These are phyloP conservation scores for Closterium sp. DNA, from an alignment of 139 green algal species.

Conservation along the genomic window DNA sequence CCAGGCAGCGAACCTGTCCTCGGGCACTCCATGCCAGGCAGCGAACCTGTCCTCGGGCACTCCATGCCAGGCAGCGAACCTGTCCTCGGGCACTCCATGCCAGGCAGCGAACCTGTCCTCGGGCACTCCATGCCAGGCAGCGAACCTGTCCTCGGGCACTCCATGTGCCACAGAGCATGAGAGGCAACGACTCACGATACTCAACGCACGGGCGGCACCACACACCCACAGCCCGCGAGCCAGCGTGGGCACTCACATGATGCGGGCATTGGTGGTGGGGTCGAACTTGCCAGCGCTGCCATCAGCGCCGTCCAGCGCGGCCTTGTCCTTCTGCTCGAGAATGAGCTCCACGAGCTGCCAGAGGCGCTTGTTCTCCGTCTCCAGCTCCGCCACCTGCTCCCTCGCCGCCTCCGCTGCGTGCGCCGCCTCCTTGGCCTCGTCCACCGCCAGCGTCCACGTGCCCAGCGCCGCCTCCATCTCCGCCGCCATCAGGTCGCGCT, in stretches of 20 bases:
- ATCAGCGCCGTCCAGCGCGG: not conserved
- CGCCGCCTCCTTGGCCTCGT: not conserved
- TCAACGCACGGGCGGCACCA: no score
- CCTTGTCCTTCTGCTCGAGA: not conserved
- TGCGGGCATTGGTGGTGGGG: not conserved
- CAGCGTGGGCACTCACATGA: not conserved
- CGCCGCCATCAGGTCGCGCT: not conserved
- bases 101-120: no score
- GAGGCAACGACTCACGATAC: no score
- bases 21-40: no score
- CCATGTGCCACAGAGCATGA: no score
- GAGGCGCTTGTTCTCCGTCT: not conserved
- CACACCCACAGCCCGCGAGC: no score
- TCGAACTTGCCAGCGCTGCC: not conserved
- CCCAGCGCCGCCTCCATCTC: not conserved
- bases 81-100: no score
- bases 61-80: no score
- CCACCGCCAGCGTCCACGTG: not conserved
- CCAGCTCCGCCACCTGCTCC: not conserved
- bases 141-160: no score
- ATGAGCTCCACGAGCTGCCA: not conserved
- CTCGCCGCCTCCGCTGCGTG: not conserved
- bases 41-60: no score
- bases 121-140: no score
- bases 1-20: no score